Evolutionary conservation across 1,284 basidiomycete species (phyloP).

Genomic region (Cutaneotrichosporon spelunceum): DNA sequence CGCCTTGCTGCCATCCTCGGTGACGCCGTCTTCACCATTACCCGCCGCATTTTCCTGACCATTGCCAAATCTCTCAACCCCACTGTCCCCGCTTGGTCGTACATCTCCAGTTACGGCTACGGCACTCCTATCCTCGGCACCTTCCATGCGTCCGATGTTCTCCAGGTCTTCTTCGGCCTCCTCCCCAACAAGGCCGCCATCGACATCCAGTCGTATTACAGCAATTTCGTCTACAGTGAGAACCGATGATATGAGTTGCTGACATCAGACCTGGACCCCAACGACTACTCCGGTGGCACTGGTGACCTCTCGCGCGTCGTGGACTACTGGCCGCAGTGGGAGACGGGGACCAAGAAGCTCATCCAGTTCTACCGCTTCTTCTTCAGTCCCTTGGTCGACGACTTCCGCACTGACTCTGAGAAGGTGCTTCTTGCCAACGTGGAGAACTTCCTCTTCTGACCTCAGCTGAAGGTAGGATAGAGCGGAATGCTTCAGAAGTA

Average conservation of each 20-base stretch:
- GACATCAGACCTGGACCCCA: constrained; percentile 19
- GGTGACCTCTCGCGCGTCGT: constrained; percentile 7
- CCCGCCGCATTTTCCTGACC: constrained; percentile 20
- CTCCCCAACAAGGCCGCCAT: constrained; percentile 21
- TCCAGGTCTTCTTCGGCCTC: constrained; percentile 25
- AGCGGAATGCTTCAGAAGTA: no score
- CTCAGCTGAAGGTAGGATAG: no score
- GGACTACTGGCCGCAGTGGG: constrained; percentile 20
- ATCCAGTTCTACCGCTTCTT: constrained; percentile 14
- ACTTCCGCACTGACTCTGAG: constrained; percentile 13
- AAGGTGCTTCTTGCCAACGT: constrained; percentile 8
- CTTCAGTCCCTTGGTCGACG: constrained; percentile 14
- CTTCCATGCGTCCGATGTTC: constrained; percentile 20
- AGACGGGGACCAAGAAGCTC: constrained; percentile 1
- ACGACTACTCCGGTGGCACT: constrained; percentile 19
- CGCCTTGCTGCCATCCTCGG: constrained; percentile 22
- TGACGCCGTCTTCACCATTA: constrained; percentile 20
- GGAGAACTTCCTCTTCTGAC: constrained; percentile 1
- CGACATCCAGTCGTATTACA: constrained; percentile 23
- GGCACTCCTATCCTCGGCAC: constrained; percentile 21
- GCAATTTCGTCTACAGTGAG: constrained; percentile 24
- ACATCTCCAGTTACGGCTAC: constrained; percentile 23
- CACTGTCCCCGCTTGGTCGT: constrained; percentile 23
- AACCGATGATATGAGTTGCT: background rate
- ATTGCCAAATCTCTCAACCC: constrained; percentile 9